Percentiles rank a stretch among this genome's conserved stretches.
phyloP scores from a whole-genome alignment of 2,329 filamentous ascomycete species.

The Hortaea werneckii region DNA sequence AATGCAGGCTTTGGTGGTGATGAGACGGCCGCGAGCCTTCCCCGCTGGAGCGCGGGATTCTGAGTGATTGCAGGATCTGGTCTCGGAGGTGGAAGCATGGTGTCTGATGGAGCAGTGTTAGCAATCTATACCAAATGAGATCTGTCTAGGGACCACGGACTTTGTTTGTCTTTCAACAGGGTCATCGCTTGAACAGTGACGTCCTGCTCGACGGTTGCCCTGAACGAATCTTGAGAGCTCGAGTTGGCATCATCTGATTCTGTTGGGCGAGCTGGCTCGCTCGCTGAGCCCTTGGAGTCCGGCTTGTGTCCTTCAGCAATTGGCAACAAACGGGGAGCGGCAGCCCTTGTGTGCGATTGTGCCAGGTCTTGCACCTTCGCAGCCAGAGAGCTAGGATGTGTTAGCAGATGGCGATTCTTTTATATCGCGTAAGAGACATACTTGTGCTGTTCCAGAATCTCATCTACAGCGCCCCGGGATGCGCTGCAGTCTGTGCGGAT shows the following conservation, averaged over 20 bases:
- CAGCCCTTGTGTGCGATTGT: not conserved
- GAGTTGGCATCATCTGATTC: not conserved
- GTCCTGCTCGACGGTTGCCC: not conserved
- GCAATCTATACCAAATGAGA: too few species aligned
- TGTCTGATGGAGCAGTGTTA: not conserved
- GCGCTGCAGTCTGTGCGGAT: not conserved
- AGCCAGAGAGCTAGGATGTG: not conserved
- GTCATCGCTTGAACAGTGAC: too few species aligned
- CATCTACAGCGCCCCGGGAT: not conserved
- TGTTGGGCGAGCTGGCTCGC: not conserved
- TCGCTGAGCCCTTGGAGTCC: not conserved
- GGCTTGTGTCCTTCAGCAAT: not conserved
- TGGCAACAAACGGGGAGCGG: not conserved
- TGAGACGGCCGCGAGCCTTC: not conserved
- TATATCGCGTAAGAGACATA: not conserved
- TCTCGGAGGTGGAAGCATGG: not conserved
- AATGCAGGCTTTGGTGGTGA: not conserved
- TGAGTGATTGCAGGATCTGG: not conserved
- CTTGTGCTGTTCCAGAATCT: not conserved
- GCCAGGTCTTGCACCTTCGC: not conserved
- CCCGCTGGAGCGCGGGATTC: not conserved
- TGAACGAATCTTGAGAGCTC: not conserved
- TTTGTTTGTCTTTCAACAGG: too few species aligned
- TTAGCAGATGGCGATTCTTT: not conserved
- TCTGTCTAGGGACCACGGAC: too few species aligned